phyloP scores from a whole-genome alignment of 176 grass and related monocot species.

The Canna indica region DNA sequence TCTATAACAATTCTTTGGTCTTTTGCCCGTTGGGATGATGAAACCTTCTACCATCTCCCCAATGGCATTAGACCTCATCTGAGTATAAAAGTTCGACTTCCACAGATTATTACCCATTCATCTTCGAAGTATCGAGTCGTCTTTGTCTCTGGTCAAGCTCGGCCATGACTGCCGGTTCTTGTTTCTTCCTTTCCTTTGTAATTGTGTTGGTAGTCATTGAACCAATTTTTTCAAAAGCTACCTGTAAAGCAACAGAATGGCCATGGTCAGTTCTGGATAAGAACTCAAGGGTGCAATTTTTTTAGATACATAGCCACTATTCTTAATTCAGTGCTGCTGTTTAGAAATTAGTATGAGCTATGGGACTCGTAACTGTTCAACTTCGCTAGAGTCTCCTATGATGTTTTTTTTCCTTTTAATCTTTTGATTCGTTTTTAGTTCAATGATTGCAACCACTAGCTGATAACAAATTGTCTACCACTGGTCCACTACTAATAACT shows the following conservation, averaged over 20 bases:
- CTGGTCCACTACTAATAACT: too few relatives aligned
- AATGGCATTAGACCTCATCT: background rate
- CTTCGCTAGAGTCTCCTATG: too few relatives aligned
- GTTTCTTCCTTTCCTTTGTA: conserved; percentile 87
- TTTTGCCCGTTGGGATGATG: conserved; percentile 11
- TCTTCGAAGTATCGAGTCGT: conserved; percentile 65
- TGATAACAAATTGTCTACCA: too few relatives aligned
- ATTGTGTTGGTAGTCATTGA: conserved; percentile 88
- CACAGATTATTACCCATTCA: conserved; percentile 33
- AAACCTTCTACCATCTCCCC: background rate
- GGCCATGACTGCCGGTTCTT: conserved; percentile 86
- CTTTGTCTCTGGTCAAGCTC: conserved; percentile 82
- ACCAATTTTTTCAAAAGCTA: conserved; percentile 93
- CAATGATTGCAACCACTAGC: too few relatives aligned
- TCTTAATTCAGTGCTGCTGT: too few relatives aligned
- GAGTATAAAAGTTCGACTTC: background rate
- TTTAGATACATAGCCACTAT: too few relatives aligned
- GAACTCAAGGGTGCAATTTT: background rate
- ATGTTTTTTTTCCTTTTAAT: too few relatives aligned
- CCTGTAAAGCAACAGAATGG: conserved; percentile 30
- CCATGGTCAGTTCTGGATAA: background rate
- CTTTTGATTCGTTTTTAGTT: too few relatives aligned
- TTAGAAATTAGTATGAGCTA: too few relatives aligned
- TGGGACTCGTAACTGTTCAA: too few relatives aligned
- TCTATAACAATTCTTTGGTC: background rate